Evolutionary conservation across 257 asterid genomes (phyloP), one percentile per base, ranked within the genome.

Genomic region (Solanum sparsipilum): DNA sequence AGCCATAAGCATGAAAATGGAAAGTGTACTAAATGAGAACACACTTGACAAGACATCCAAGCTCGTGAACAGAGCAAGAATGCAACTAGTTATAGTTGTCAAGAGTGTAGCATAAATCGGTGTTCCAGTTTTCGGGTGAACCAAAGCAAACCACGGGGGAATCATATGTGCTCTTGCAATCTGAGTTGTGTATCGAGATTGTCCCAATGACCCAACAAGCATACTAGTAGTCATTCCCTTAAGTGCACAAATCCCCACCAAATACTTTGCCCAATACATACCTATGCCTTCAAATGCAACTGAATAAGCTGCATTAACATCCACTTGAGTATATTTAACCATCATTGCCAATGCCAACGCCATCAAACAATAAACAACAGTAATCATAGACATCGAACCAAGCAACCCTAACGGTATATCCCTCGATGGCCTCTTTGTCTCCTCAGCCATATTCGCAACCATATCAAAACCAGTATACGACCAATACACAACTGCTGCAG

Each of bases 371-470:
- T 96, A 96, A 4, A 95, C 94, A 0, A 96, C 86, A 4, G 97
- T 92, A 73, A 96, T 95, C 84, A 94, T 73, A n/a, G 98, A 95
- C 98, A 96, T 96, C 0, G 99, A 96, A 52, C 98, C 98, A 10
- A 96, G 94, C 85, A 96, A 90, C 4, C 99, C 99, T 0, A 96
- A 29, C 0, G 99, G 98, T 65, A 96, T 96, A 75, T 96, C 99
- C 88, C 97, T 93, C 3, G 98, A 89, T 5, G 99, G 99, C 36
- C 91, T 95, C 83, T 92, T 94, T 13, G 98, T 97, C 91, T 96
- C 99, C 85, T 96, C 99, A 12, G 99, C 99, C 99, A 96, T 94
- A 11, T 95, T 95, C 9, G 99, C 98, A 63, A 96, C 98, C 96
- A 95, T 94, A 71, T 96, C 99, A 27, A 96, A 96, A 29, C 99